A percentile compares a stretch with the other conserved stretches of the same genome.
These are phyloP conservation scores for Emergomyces orientalis DNA, from an alignment of 2,329 filamentous ascomycete genomes.

Conservation along the genomic window DNA sequence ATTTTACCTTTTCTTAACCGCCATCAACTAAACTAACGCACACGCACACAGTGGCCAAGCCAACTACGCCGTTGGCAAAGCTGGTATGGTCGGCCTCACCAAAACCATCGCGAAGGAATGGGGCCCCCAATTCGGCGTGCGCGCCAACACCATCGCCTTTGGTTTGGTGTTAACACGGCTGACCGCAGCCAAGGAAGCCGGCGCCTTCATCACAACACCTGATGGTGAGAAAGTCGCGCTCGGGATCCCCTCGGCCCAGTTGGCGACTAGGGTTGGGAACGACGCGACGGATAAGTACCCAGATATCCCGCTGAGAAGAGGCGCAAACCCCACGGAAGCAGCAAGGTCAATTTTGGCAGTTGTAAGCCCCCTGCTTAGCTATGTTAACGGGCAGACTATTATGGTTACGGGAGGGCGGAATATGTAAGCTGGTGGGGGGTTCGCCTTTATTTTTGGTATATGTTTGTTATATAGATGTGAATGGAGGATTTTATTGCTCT, in stretches of 20 bases:
- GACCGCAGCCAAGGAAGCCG: slow-evolving; percentile 75
- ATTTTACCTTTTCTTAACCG: neutral
- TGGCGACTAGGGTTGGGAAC: slow-evolving; percentile 22
- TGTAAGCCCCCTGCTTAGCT: slow-evolving; percentile 71
- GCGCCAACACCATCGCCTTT: slow-evolving; percentile 76
- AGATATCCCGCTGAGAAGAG: slow-evolving; percentile 70
- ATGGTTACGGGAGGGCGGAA: slow-evolving; percentile 70
- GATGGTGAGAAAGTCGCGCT: slow-evolving; percentile 66
- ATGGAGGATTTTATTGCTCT: neutral
- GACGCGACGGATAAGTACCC: slow-evolving; percentile 36
- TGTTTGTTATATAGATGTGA: neutral
- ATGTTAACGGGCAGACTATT: slow-evolving; percentile 80
- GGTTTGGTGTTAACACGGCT: slow-evolving; percentile 71
- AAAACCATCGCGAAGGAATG: slow-evolving; percentile 91
- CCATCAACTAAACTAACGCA: neutral
- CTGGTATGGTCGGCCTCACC: slow-evolving; percentile 70
- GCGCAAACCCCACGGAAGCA: slow-evolving; percentile 70
- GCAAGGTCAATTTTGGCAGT: slow-evolving; percentile 68
- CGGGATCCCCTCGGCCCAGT: slow-evolving; percentile 59
- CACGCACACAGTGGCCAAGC: slow-evolving; percentile 55
- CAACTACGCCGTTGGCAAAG: slow-evolving; percentile 81
- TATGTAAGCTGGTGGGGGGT: slow-evolving; percentile 37
- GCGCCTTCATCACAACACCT: slow-evolving; percentile 66
- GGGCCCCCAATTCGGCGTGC: slow-evolving; percentile 73
- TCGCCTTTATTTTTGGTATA: neutral